phyloP scores from a whole-genome alignment of 1,284 basidiomycete species.

The Xerocomus nothofagi region DNA sequence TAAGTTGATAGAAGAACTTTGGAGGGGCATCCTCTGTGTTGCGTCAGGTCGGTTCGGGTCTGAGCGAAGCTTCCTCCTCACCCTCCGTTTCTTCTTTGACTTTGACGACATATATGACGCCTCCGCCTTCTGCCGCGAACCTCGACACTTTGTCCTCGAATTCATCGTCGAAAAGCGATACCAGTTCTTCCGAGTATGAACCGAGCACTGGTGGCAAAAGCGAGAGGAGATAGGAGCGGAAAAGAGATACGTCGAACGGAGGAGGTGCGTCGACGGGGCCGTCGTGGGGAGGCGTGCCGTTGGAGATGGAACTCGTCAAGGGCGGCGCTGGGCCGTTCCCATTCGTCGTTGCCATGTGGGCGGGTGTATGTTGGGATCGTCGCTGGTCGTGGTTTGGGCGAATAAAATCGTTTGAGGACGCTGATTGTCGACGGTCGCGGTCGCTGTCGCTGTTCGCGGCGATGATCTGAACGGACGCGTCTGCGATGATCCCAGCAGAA shows the following conservation, averaged over 20 bases:
- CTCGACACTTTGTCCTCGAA: constrained; percentile 72
- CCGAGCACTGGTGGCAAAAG: constrained; percentile 77
- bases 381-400: constrained; percentile 12
- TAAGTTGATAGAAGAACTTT: constrained; percentile 68
- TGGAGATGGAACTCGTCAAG: constrained; percentile 31
- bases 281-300: constrained; percentile 25
- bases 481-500: constrained; percentile 3
- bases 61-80: constrained; percentile 34
- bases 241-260: constrained; percentile 60
- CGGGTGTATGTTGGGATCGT: constrained; percentile 10
- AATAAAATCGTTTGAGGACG: neutral
- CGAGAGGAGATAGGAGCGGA: constrained; percentile 65
- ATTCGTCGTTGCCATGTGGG: constrained; percentile 26
- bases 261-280: constrained; percentile 30
- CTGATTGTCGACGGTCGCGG: constrained; percentile 10
- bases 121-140: constrained; percentile 73
- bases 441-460: constrained; percentile 25
- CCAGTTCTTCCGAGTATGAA: constrained; percentile 60
- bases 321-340: constrained; percentile 28
- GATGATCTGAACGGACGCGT: constrained; percentile 31
- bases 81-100: constrained; percentile 69
- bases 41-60: constrained; percentile 13
- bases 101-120: constrained; percentile 78
- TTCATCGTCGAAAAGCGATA: constrained; percentile 68
- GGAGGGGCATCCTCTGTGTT: constrained; percentile 58